Percentiles rank a stretch among this genome's conserved stretches.
These are phyloP conservation scores for Ustilago shanxiensis DNA, from an alignment of 1,284 basidiomycete genomes.

Conservation along the genomic window DNA sequence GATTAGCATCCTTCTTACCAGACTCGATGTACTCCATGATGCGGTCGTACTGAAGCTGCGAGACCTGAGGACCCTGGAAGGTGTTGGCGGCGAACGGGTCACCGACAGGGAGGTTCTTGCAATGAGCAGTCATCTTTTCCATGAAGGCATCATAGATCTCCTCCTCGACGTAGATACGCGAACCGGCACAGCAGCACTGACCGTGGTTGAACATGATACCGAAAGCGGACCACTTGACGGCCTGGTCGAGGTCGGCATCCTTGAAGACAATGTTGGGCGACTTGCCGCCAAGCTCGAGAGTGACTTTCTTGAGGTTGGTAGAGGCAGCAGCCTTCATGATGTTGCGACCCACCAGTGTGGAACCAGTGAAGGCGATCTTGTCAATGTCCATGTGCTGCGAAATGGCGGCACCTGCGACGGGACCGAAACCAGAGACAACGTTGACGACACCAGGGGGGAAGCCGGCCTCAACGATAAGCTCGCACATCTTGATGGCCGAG, in stretches of 20 bases:
- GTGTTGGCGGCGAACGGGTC: slow-evolving; percentile 82
- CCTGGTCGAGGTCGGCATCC: slow-evolving; percentile 72
- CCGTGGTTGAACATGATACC: slow-evolving; percentile 79
- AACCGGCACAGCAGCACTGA: slow-evolving; percentile 77
- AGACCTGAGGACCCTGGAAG: slow-evolving; percentile 91
- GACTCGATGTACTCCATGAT: slow-evolving; percentile 90
- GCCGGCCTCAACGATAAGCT: slow-evolving; percentile 83
- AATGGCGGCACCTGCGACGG: slow-evolving; percentile 79
- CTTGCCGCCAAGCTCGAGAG: slow-evolving; percentile 85
- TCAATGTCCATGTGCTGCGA: slow-evolving; percentile 77
- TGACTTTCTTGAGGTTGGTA: slow-evolving; percentile 86
- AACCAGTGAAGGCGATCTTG: slow-evolving; percentile 76
- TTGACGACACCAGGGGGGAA: slow-evolving; percentile 80
- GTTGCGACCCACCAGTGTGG: slow-evolving; percentile 78
- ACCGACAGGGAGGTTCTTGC: slow-evolving; percentile 76
- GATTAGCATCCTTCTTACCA: slow-evolving; percentile 81
- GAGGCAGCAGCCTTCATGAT: slow-evolving; percentile 86
- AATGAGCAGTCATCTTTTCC: slow-evolving; percentile 75
- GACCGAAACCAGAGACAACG: slow-evolving; percentile 84
- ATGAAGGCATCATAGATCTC: slow-evolving; percentile 78
- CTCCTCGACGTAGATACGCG: slow-evolving; percentile 81
- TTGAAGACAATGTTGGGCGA: slow-evolving; percentile 86
- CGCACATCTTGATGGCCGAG: slow-evolving; percentile 78
- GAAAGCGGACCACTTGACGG: slow-evolving; percentile 77
- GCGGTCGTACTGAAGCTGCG: slow-evolving; percentile 82